phyloP scores from a whole-genome alignment of 345 rosid genomes.

The Citrus maxima region DNA sequence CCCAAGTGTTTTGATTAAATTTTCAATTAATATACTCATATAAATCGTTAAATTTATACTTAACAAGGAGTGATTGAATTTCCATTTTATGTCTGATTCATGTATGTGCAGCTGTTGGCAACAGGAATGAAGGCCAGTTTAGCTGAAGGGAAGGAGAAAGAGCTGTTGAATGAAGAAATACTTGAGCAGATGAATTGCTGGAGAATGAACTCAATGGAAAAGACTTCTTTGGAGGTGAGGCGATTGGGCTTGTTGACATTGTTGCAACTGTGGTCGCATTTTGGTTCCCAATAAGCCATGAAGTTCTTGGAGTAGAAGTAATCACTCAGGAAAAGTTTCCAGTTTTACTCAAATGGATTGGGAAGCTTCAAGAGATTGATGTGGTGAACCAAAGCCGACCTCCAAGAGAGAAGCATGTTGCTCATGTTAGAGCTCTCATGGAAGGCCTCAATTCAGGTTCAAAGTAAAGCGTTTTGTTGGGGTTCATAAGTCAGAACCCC shows the following conservation, averaged over 20 bases:
- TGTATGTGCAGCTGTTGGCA: background rate
- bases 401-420: constrained; percentile 19
- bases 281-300: background rate
- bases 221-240: constrained; percentile 20
- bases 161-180: constrained; percentile 13
- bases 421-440: background rate
- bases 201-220: constrained; percentile 25
- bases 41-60: background rate
- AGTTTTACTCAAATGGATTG: constrained; percentile 21
- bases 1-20: background rate
- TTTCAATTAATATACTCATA: background rate
- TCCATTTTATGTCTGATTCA: background rate
- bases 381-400: constrained; percentile 12
- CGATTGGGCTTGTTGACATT: constrained; percentile 20
- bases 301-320: constrained; percentile 3
- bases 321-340: constrained; percentile 15
- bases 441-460: background rate
- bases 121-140: background rate
- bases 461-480: background rate
- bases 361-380: constrained; percentile 9
- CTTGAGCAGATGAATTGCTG: constrained; percentile 9
- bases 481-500: background rate
- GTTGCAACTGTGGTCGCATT: background rate
- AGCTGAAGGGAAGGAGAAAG: background rate
- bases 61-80: background rate